These are phyloP conservation scores for Claviceps quebecensis DNA, from an alignment of 2,329 filamentous ascomycete species.

Conservation along the genomic window DNA sequence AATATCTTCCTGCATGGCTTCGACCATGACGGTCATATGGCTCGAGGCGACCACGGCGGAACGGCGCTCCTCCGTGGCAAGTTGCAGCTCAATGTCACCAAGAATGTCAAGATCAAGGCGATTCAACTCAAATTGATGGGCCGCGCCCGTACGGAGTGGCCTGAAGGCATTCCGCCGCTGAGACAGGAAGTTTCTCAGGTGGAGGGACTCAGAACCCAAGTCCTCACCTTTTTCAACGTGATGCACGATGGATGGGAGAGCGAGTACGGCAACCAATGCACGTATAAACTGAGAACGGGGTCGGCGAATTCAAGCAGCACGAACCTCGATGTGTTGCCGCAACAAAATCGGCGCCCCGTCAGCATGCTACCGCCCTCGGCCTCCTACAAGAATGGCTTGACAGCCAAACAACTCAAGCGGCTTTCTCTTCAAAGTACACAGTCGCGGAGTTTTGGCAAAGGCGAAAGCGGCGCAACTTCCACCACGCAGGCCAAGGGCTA, in stretches of 20 bases:
- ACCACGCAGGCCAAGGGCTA: conserved; percentile 54
- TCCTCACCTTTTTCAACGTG: conserved; percentile 84
- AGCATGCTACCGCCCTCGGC: conserved; percentile 7
- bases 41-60: conserved; percentile 43
- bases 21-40: conserved; percentile 49
- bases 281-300: conserved; percentile 31
- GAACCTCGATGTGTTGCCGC: conserved; percentile 14
- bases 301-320: conserved; percentile 22
- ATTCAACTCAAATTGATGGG: conserved; percentile 78
- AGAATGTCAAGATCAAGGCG: conserved; percentile 85
- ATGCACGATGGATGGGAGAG: conserved; percentile 45
- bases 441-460: conserved; percentile 73
- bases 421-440: conserved; percentile 70
- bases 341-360: conserved; percentile 7
- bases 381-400: conserved; percentile 12
- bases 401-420: conserved; percentile 43
- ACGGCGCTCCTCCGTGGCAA: conserved; percentile 79
- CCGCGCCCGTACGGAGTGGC: conserved; percentile 84
- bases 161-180: conserved; percentile 80
- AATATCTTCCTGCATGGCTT: conserved; percentile 69
- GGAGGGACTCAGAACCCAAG: conserved; percentile 76
- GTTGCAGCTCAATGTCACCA: conserved; percentile 67
- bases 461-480: conserved; percentile 53
- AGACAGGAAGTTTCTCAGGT: conserved; percentile 76
- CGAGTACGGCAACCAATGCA: conserved; percentile 50